Evolutionary conservation across 2,329 filamentous ascomycete genomes (phyloP).

Genomic region (Diaporthe sp.): DNA sequence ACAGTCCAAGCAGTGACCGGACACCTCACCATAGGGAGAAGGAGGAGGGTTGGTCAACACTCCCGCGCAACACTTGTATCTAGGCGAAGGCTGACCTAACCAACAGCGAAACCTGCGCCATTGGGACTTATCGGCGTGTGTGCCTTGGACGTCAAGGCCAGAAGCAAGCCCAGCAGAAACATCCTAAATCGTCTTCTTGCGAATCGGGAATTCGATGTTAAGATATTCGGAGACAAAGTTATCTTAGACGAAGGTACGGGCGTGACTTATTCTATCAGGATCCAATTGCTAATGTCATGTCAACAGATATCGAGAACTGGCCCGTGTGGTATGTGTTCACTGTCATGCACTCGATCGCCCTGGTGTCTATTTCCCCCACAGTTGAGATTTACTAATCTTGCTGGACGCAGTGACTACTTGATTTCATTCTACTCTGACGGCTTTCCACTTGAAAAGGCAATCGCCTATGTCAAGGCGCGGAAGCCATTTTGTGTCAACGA

Average conservation of each 20-base stretch:
- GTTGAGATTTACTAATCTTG: slow-evolving; percentile 44
- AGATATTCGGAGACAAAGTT: slow-evolving; percentile 98
- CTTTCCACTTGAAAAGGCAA: slow-evolving; percentile 96
- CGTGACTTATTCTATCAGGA: not conserved
- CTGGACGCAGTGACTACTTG: slow-evolving; percentile 78
- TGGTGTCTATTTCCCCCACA: not conserved
- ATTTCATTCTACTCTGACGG: slow-evolving; percentile 99
- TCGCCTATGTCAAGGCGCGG: slow-evolving; percentile 91
- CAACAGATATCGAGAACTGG: slow-evolving; percentile 89
- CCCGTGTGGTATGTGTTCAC: slow-evolving; percentile 77
- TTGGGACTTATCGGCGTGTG: slow-evolving; percentile 89
- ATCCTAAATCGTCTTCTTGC: slow-evolving; percentile 93
- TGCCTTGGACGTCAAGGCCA: slow-evolving; percentile 93
- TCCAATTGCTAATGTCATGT: slow-evolving; percentile 40
- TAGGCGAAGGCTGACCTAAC: slow-evolving; percentile 47
- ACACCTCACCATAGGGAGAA: slow-evolving; percentile 70
- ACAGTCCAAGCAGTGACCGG: slow-evolving; percentile 82
- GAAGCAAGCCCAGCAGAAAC: slow-evolving; percentile 96
- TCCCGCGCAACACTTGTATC: slow-evolving; percentile 26
- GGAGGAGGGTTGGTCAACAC: slow-evolving; percentile 61
- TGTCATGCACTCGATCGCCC: not conserved
- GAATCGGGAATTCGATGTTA: slow-evolving; percentile 93
- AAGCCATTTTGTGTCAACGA: slow-evolving; percentile 99
- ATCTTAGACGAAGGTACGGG: slow-evolving; percentile 87
- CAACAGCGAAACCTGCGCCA: slow-evolving; percentile 67